Percentiles rank a stretch among this genome's conserved stretches.
Conservation (phyloP, 306 rosid genomes). For the Acmispon strigosus region DNA sequence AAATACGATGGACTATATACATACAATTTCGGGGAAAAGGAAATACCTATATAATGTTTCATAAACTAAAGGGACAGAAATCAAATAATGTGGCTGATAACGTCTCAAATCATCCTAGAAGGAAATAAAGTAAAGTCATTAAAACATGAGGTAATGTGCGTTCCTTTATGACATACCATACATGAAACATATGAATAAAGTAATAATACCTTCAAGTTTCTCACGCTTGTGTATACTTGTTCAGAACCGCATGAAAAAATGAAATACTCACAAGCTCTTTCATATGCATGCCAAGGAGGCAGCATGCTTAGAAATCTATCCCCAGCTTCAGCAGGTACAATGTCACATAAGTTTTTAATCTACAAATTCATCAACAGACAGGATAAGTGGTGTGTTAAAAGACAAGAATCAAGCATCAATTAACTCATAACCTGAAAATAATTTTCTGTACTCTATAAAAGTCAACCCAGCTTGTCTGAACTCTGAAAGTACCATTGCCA, state of each 20-base stretch:
- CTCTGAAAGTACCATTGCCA: background rate
- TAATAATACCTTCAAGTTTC: constrained; percentile 77
- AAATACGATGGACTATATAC: constrained; percentile 6
- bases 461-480: background rate
- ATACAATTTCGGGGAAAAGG: background rate
- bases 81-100: constrained; percentile 66
- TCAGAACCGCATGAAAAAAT: constrained; percentile 62
- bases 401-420: background rate
- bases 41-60: constrained; percentile 87
- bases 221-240: constrained; percentile 75
- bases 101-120: constrained; percentile 61
- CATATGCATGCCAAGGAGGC: constrained; percentile 98
- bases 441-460: constrained; percentile 1
- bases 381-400: constrained; percentile 10
- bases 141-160: background rate
- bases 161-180: background rate
- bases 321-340: constrained; percentile 72
- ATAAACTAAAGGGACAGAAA: constrained; percentile 89
- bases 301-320: constrained; percentile 90
- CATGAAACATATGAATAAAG: constrained; percentile 6
- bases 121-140: constrained; percentile 4
- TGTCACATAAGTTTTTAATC: constrained; percentile 65
- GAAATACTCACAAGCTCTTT: constrained; percentile 88
- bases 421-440: background rate
- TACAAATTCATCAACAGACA: constrained; percentile 21